Conservation (phyloP, 2,329 filamentous ascomycete genomes). For the Aspergillus cejpii region DNA sequence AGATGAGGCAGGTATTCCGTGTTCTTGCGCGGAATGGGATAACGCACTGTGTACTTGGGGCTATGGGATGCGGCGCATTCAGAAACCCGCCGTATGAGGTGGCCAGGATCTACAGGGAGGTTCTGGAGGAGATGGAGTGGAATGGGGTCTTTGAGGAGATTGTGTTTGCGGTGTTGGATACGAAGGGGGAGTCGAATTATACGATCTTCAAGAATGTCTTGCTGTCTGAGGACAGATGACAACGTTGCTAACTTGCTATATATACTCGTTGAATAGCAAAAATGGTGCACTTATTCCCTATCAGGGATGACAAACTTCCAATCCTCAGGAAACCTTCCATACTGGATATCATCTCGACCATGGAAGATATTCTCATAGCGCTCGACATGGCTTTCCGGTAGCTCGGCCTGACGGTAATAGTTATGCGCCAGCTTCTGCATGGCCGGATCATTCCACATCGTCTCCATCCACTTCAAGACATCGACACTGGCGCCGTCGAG, state of each 20-base stretch:
- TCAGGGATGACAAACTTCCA: slow-evolving; percentile 23
- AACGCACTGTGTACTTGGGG: slow-evolving; percentile 48
- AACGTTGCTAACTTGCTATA: neutral
- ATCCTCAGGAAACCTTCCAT: slow-evolving; percentile 22
- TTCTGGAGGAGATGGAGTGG: slow-evolving; percentile 52
- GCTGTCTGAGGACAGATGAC: neutral
- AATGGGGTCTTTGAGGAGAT: slow-evolving; percentile 53
- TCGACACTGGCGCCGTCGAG: slow-evolving; percentile 23
- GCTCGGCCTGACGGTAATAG: slow-evolving; percentile 26
- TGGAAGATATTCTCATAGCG: slow-evolving; percentile 31
- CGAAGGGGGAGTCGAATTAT: slow-evolving; percentile 20
- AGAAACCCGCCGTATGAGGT: slow-evolving; percentile 52
- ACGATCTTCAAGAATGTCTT: slow-evolving; percentile 9
- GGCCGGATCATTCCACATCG: slow-evolving; percentile 30
- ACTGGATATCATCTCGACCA: slow-evolving; percentile 21
- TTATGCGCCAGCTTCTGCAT: slow-evolving; percentile 19
- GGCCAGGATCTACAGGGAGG: slow-evolving; percentile 52
- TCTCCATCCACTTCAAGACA: slow-evolving; percentile 29
- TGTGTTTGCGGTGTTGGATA: slow-evolving; percentile 53
- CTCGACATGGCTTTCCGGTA: slow-evolving; percentile 23
- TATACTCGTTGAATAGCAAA: too few species aligned
- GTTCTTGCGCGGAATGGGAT: slow-evolving; percentile 44
- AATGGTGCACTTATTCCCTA: neutral
- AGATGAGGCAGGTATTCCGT: slow-evolving; percentile 52
- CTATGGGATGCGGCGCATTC: slow-evolving; percentile 59